These are phyloP conservation scores for Penicillium freii DNA, from an alignment of 2,329 filamentous ascomycete species.

Conservation along the genomic window DNA sequence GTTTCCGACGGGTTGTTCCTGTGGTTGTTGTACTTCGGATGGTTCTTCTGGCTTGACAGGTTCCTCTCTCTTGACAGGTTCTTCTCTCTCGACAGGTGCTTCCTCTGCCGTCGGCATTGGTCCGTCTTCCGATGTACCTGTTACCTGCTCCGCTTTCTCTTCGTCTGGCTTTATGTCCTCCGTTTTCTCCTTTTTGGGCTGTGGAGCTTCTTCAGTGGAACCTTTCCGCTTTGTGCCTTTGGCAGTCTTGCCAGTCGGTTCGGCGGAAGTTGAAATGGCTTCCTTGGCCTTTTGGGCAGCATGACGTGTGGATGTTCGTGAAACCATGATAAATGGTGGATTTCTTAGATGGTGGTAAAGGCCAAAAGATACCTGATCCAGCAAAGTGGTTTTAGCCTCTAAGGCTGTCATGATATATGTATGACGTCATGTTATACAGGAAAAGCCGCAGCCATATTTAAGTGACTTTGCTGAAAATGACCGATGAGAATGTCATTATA, in stretches of 20 bases:
- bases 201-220: conserved; percentile 22
- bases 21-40: conserved; percentile 6
- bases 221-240: conserved; percentile 44
- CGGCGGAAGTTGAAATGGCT: conserved; percentile 36
- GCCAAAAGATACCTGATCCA: neutral
- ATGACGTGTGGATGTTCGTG: conserved; percentile 43
- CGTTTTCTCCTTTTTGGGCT: conserved; percentile 43
- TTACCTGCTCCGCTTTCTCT: conserved; percentile 19
- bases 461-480: neutral
- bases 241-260: conserved; percentile 27
- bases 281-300: conserved; percentile 46
- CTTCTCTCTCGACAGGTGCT: conserved; percentile 11
- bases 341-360: neutral
- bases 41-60: conserved; percentile 15
- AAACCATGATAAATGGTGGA: conserved; percentile 25
- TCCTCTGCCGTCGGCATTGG: conserved; percentile 11
- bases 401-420: conserved; percentile 14
- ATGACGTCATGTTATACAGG: conserved; percentile 36
- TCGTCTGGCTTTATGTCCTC: conserved; percentile 19
- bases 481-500: neutral
- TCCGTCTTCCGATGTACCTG: neutral
- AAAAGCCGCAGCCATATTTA: neutral
- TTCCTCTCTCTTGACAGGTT: neutral
- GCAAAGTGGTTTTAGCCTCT: neutral
- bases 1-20: conserved; percentile 14